phyloP scores from a whole-genome alignment of 2,329 filamentous ascomycete species.

The Microdochium nivale region DNA sequence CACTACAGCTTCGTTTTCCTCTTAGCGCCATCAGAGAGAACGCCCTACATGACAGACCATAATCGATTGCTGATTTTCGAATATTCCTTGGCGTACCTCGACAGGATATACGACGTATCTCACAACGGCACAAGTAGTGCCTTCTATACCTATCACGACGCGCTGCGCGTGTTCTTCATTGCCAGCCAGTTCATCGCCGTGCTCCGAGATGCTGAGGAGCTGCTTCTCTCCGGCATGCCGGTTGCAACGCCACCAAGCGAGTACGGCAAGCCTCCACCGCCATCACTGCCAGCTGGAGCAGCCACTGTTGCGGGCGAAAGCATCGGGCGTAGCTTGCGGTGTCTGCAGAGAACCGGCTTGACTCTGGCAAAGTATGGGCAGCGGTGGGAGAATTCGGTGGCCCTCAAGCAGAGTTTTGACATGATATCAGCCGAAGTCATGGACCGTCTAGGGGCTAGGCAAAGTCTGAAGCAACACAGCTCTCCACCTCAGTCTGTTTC shows the following conservation, averaged over 20 bases:
- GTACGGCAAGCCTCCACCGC: slow-evolving; percentile 38
- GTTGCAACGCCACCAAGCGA: slow-evolving; percentile 33
- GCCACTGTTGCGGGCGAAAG: slow-evolving; percentile 32
- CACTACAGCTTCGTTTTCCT: slow-evolving; percentile 89
- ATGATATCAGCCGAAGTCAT: slow-evolving; percentile 34
- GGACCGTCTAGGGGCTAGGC: slow-evolving; percentile 30
- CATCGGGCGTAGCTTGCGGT: slow-evolving; percentile 44
- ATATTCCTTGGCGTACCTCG: slow-evolving; percentile 73
- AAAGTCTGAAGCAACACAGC: slow-evolving; percentile 25
- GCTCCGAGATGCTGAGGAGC: slow-evolving; percentile 46
- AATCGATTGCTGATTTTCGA: slow-evolving; percentile 79
- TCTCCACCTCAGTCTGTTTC: slow-evolving; percentile 18
- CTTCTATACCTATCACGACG: slow-evolving; percentile 81
- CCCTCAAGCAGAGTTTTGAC: slow-evolving; percentile 46
- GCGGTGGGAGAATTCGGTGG: slow-evolving; percentile 48
- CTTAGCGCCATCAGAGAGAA: slow-evolving; percentile 68
- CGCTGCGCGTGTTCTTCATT: slow-evolving; percentile 73
- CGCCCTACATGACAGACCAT: slow-evolving; percentile 66
- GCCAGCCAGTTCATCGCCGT: slow-evolving; percentile 55
- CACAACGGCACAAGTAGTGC: slow-evolving; percentile 49
- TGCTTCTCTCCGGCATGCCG: slow-evolving; percentile 41
- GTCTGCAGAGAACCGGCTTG: slow-evolving; percentile 43
- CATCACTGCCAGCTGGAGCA: slow-evolving; percentile 39
- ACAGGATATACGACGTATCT: slow-evolving; percentile 62
- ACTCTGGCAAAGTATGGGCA: slow-evolving; percentile 49